phyloP scores from a whole-genome alignment of 345 rosid genomes.

The Turnera subulata region DNA sequence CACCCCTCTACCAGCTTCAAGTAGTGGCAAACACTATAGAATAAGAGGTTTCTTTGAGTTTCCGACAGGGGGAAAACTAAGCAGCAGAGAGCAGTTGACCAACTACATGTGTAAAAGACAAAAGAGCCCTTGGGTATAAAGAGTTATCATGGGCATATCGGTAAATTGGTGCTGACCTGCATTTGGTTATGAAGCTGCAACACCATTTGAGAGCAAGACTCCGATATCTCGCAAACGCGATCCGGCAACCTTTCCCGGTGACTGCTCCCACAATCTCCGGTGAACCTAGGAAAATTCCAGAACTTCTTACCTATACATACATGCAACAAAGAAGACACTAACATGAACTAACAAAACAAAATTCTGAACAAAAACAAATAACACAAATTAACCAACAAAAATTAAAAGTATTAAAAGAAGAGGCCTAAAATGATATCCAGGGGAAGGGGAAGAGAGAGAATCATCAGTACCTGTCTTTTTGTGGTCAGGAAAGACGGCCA shows the following conservation, averaged over 20 bases:
- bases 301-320: constrained; percentile 41
- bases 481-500: constrained; percentile 44
- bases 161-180: constrained; percentile 40
- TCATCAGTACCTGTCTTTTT: constrained; percentile 43
- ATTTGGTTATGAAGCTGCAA: constrained; percentile 59
- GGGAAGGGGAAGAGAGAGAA: background rate
- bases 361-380: background rate
- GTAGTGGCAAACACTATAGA: too few species aligned
- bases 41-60: too few species aligned
- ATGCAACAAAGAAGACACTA: too few species aligned
- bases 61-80: background rate
- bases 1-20: too few species aligned
- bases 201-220: constrained; percentile 70
- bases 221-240: constrained; percentile 55
- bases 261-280: constrained; percentile 45
- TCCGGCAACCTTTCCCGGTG: constrained; percentile 42
- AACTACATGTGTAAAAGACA: too few species aligned
- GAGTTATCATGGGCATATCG: too few species aligned
- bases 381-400: background rate
- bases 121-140: too few species aligned
- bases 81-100: background rate
- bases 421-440: background rate
- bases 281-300: constrained; percentile 53
- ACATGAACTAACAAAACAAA: too few species aligned
- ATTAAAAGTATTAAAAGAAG: background rate